These are phyloP conservation scores for Ailanthus altissimus DNA, from an alignment of 345 rosid genomes.

Conservation along the genomic window DNA sequence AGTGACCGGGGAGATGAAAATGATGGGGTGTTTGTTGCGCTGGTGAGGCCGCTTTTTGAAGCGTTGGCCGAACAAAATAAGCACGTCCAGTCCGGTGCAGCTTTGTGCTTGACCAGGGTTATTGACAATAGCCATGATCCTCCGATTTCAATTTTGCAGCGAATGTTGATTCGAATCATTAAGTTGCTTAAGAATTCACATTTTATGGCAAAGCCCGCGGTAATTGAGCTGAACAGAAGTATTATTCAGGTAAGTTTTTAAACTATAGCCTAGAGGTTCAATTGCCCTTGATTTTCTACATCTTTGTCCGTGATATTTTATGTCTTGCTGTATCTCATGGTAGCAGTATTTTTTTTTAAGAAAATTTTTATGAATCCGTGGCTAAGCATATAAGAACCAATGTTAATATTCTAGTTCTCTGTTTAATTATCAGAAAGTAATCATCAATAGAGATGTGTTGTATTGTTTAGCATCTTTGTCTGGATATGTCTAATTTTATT, in stretches of 20 bases:
- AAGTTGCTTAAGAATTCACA: conserved; percentile 83
- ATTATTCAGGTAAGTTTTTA: conserved; percentile 60
- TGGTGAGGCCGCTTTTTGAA: conserved; percentile 86
- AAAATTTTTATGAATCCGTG: background rate
- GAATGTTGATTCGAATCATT: conserved; percentile 65
- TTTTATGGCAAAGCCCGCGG: conserved; percentile 83
- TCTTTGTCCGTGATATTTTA: background rate
- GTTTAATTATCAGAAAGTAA: background rate
- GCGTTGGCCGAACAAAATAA: conserved; percentile 92
- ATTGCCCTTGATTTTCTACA: background rate
- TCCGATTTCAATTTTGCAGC: conserved; percentile 67
- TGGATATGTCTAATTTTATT: background rate
- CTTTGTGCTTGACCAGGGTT: conserved; percentile 82
- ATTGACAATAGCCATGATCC: conserved; percentile 61
- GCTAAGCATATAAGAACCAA: background rate
- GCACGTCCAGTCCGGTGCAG: conserved; percentile 82
- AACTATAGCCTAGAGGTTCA: background rate
- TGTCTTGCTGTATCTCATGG: background rate
- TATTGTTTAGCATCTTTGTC: background rate
- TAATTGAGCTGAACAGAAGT: conserved; percentile 74
- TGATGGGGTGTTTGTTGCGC: conserved; percentile 52
- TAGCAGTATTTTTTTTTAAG: background rate
- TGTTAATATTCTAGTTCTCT: background rate
- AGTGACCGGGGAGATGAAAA: conserved; percentile 34
- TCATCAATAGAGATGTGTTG: background rate